Base-by-base conservation (phyloP, 2,329 filamentous ascomycete species). In the Chaetomium sp. region DNA sequence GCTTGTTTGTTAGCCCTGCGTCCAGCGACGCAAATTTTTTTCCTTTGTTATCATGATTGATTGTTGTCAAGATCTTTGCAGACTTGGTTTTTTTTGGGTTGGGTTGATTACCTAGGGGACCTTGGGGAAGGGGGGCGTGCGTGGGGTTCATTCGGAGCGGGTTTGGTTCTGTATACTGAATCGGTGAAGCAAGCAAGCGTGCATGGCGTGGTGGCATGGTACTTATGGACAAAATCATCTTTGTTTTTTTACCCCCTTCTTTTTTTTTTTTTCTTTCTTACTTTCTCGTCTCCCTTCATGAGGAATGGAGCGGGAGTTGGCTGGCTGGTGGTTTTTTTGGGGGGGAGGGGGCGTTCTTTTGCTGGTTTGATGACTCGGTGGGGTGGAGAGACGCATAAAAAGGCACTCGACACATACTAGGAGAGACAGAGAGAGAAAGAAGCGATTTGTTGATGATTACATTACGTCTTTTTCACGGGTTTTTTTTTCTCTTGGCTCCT, bases 161-260 rank as follows among this genome's bases (percentile, higher is more conserved):
- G 21, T 35, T 35, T 67, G 33, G 47, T 67, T 75, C 72, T 77
- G 74, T 77, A 77, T 74, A 77, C 25, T 57, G 57, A 54, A 50
- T 74, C 74, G 75, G 21, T 16, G n/a, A n/a, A 29, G 27, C 27
- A 29, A 29, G 27, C 27, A 25, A 42, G 54, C 33, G 33, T 58
- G 55, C 73, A 77, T 64, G 62, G 57, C 55, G 42, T 58, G 60
- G 38, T 7, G 38, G 60, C 49, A 51, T 73, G 71, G 71, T 72
- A 73, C 72, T 56, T 56, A 49, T 70, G 72, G 73, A 75, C 45
- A 63, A 65, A 58, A 64, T 63, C 61, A 57, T 56, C 29, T 33
- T 49, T 19, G 1, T 57, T 57, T 33, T 50, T 19, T 35, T 7
- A 42, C 13, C 38, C 38, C 38, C 16, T 16, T n/a, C 19, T 7